Percentiles rank a stretch among this genome's conserved stretches.
phyloP scores from a whole-genome alignment of 305 asterid genomes.

The Fraxinus paxiana region DNA sequence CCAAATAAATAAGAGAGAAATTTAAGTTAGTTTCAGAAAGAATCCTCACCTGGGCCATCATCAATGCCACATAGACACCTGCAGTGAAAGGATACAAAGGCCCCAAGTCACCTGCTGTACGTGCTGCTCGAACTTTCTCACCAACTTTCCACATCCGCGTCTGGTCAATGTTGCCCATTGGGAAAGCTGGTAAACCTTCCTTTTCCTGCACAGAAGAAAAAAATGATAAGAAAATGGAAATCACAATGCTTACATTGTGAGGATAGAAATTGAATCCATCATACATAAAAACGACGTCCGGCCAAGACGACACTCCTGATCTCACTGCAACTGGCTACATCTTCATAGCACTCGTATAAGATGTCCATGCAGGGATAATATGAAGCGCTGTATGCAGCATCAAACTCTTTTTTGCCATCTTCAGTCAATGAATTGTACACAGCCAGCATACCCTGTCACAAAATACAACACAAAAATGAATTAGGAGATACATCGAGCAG shows the following conservation, averaged over 20 bases:
- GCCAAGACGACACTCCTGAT: slow-evolving; percentile 95
- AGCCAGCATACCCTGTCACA: slow-evolving; percentile 79
- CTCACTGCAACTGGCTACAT: slow-evolving; percentile 92
- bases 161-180: slow-evolving; percentile 92
- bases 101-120: slow-evolving; percentile 82
- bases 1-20: not conserved
- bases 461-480: not conserved
- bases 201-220: slow-evolving; percentile 54
- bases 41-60: slow-evolving; percentile 91
- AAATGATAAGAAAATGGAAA: not conserved
- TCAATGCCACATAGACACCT: slow-evolving; percentile 85
- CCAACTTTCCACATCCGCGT: slow-evolving; percentile 96
- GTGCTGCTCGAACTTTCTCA: slow-evolving; percentile 66
- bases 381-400: slow-evolving; percentile 80
- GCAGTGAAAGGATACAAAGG: slow-evolving; percentile 90
- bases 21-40: not conserved
- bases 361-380: slow-evolving; percentile 96
- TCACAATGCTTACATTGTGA: not conserved
- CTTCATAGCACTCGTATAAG: slow-evolving; percentile 88
- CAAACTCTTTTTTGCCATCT: slow-evolving; percentile 77
- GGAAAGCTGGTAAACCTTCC: slow-evolving; percentile 92
- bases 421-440: slow-evolving; percentile 71
- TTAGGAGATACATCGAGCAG: not conserved
- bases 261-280: slow-evolving; percentile 9
- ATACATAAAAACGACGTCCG: slow-evolving; percentile 88